Evolutionary conservation across 2,329 filamentous ascomycete genomes (phyloP).

Genomic region (Colletotrichum lini): DNA sequence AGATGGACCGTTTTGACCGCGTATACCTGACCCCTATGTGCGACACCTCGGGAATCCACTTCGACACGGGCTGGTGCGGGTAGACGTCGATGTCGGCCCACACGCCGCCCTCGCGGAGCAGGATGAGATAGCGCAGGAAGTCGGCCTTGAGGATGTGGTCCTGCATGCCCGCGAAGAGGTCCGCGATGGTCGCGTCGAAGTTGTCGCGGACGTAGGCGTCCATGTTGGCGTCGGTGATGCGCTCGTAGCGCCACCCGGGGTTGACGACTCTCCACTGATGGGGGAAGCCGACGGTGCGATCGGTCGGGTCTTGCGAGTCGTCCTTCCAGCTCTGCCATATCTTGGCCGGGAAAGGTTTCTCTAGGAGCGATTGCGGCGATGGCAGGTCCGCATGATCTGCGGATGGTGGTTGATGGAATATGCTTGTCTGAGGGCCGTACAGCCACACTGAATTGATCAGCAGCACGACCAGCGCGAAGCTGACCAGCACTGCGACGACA

Average conservation of each 20-base stretch:
- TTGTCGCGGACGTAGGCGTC: slow-evolving; percentile 70
- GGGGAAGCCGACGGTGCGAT: slow-evolving; percentile 48
- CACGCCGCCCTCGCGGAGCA: slow-evolving; percentile 79
- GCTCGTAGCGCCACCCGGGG: slow-evolving; percentile 48
- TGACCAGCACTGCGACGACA: background rate
- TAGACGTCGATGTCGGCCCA: slow-evolving; percentile 79
- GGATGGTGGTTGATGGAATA: background rate
- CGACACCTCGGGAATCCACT: slow-evolving; percentile 79
- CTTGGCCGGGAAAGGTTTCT: slow-evolving; percentile 44
- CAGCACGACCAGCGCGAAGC: slow-evolving; percentile 2
- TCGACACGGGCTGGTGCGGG: slow-evolving; percentile 74
- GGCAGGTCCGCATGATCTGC: background rate
- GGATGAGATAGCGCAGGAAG: slow-evolving; percentile 72
- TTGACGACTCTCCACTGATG: slow-evolving; percentile 46
- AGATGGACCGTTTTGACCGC: too few species aligned
- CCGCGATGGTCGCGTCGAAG: slow-evolving; percentile 71
- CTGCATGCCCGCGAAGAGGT: slow-evolving; percentile 63
- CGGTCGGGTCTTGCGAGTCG: slow-evolving; percentile 48
- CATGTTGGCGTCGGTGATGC: slow-evolving; percentile 48
- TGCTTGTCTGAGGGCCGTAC: background rate
- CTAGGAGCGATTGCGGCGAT: background rate
- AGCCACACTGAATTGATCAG: background rate
- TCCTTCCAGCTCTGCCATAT: slow-evolving; percentile 53
- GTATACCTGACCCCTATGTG: too few species aligned
- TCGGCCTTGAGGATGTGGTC: slow-evolving; percentile 70